Conservation (phyloP, 345 rosid species). For the Crucihimalaya himalaica region DNA sequence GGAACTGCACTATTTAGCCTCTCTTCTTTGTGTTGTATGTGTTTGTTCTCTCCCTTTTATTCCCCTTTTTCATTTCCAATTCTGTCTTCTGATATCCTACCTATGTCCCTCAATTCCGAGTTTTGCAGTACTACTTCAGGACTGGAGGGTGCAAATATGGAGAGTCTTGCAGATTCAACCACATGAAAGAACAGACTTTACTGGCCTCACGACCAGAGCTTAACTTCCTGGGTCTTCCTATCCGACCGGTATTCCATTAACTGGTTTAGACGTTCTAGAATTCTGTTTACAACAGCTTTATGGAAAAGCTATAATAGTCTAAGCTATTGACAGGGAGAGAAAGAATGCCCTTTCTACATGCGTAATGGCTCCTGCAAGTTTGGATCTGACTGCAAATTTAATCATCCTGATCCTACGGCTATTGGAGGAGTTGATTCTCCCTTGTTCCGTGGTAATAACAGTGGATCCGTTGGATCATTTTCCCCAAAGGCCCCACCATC, state of each 20-base stretch:
- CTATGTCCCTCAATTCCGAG: constrained; percentile 11
- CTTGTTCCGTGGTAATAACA: constrained; percentile 54
- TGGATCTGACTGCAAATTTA: constrained; percentile 81
- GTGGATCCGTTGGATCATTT: constrained; percentile 58
- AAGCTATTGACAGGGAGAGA: constrained; percentile 69
- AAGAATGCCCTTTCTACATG: constrained; percentile 93
- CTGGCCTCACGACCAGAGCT: constrained; percentile 53
- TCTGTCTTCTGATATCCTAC: constrained; percentile 22
- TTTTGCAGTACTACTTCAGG: constrained; percentile 85
- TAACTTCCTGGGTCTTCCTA: constrained; percentile 92
- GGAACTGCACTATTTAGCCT: background rate
- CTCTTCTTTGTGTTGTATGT: background rate
- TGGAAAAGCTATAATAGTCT: constrained; percentile 26
- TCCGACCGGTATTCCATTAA: constrained; percentile 61
- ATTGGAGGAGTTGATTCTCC: constrained; percentile 58
- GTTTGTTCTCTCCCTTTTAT: background rate
- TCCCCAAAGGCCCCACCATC: constrained; percentile 54
- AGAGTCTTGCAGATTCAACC: constrained; percentile 83
- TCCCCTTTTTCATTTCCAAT: background rate
- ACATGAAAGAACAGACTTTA: constrained; percentile 51
- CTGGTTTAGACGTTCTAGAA: constrained; percentile 10
- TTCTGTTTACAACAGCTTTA: constrained; percentile 15
- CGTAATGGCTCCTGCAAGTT: constrained; percentile 96
- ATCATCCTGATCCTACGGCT: constrained; percentile 91
- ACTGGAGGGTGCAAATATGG: constrained; percentile 98